phyloP scores from a whole-genome alignment of 345 rosid species.

The Rhizophora apiculata region DNA sequence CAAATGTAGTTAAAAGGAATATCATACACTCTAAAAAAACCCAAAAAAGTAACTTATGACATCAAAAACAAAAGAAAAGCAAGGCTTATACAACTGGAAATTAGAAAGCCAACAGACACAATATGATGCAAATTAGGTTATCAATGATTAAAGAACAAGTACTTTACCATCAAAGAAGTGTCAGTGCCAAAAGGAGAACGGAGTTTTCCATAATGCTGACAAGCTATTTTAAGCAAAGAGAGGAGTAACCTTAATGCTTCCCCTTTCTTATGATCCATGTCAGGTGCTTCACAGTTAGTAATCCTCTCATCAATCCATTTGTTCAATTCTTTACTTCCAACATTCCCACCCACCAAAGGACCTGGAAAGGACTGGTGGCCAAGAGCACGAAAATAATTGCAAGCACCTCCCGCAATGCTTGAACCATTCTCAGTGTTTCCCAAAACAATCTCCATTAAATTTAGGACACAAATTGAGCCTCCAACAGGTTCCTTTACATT shows the following conservation, averaged over 20 bases:
- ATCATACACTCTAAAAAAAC: no score
- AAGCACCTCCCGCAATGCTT: constrained; percentile 36
- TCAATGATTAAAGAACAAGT: not conserved
- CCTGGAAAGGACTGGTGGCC: constrained; percentile 81
- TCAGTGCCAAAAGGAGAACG: constrained; percentile 89
- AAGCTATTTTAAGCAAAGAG: constrained; percentile 83
- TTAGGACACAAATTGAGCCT: constrained; percentile 61
- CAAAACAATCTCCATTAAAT: constrained; percentile 64
- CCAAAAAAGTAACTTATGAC: no score
- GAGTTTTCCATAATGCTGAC: constrained; percentile 94
- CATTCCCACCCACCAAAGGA: constrained; percentile 93
- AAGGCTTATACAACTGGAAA: no score
- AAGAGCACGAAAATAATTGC: constrained; percentile 63
- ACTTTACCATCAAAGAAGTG: constrained; percentile 53
- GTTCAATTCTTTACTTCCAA: constrained; percentile 79
- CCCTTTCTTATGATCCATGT: constrained; percentile 54
- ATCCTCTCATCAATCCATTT: constrained; percentile 95
- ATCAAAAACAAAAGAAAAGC: no score
- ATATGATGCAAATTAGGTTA: not conserved
- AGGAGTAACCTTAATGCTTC: constrained; percentile 68
- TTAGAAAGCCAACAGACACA: not conserved
- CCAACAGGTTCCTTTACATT: constrained; percentile 52
- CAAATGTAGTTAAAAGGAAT: no score
- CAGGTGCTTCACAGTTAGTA: constrained; percentile 52
- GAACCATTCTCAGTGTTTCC: constrained; percentile 39